A percentile compares a stretch with the other conserved stretches of the same genome.
Evolutionary conservation across 805 yeast genomes (phyloP).

Genomic region (Geotrichum ghanense): DNA sequence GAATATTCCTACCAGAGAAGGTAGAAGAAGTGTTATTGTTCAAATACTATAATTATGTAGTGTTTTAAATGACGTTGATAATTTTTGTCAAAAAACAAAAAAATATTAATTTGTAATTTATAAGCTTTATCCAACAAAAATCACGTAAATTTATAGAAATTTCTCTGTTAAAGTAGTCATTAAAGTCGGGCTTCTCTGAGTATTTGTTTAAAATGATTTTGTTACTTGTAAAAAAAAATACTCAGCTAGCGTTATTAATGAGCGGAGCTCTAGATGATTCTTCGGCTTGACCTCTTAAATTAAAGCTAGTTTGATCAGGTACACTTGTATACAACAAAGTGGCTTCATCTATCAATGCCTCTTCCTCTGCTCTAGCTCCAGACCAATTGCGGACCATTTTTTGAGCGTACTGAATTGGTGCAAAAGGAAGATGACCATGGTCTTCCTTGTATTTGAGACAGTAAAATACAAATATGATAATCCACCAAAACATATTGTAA

Average conservation of each 20-base stretch:
- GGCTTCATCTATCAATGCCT: background rate
- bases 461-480: constrained; percentile 33
- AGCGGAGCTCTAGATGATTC: background rate
- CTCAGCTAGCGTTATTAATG: background rate
- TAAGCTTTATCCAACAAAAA: no score
- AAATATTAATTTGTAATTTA: no score
- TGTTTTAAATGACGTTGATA: no score
- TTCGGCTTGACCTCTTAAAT: background rate
- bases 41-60: no score
- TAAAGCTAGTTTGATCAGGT: background rate
- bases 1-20: no score
- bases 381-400: background rate
- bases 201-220: no score
- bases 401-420: background rate
- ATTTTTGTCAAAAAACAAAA: no score
- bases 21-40: no score
- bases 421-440: constrained; percentile 37
- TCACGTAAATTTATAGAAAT: no score
- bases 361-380: background rate
- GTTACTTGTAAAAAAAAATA: no score
- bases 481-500: constrained; percentile 61
- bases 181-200: no score
- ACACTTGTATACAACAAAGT: background rate
- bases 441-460: constrained; percentile 42
- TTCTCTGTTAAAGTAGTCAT: no score